Evolutionary conservation across 345 rosid species (phyloP).

Genomic region (Pistacia integerrima): DNA sequence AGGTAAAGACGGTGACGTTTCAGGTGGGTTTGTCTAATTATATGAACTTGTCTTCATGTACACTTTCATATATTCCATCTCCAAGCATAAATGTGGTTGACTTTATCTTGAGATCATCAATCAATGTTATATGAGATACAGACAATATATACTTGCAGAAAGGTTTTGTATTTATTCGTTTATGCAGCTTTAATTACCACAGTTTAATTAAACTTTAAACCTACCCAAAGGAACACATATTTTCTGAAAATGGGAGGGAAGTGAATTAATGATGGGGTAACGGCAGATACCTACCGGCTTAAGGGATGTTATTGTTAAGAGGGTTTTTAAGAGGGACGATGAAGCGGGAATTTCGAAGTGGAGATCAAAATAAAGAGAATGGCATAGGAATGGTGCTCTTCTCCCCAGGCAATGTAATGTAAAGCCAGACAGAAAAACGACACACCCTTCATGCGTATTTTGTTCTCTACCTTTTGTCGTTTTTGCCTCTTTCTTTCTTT

Average conservation of each 20-base stretch:
- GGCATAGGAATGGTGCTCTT: neutral
- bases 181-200: neutral
- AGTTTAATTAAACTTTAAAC: no score
- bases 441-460: constrained; percentile 6
- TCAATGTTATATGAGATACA: neutral
- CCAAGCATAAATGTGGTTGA: neutral
- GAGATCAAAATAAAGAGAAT: neutral
- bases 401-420: neutral
- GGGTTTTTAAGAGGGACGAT: no score
- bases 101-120: neutral
- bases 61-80: neutral
- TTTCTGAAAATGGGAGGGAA: no score
- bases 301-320: no score
- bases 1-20: neutral
- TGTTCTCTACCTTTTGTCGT: neutral
- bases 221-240: no score
- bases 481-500: neutral
- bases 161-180: neutral
- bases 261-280: no score
- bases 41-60: neutral
- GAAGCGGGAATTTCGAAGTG: neutral
- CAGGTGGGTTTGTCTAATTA: neutral
- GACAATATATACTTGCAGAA: no score
- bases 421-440: constrained; percentile 20
- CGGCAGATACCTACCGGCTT: no score